phyloP scores from a whole-genome alignment of 106 monocot genomes.

The Dioscorea alata region DNA sequence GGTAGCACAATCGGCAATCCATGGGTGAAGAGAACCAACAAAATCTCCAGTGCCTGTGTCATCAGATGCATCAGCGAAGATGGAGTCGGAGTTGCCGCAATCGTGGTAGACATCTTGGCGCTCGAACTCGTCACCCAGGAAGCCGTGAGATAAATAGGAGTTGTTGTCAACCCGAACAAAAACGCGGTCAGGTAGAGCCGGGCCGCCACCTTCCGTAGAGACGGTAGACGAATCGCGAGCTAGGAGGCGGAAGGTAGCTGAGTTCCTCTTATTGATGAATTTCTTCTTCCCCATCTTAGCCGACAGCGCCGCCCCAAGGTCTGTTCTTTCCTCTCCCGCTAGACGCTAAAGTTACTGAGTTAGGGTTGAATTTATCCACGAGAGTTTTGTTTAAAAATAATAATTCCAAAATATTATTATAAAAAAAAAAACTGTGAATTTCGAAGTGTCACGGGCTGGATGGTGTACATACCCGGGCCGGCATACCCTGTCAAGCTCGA shows the following conservation, averaged over 20 bases:
- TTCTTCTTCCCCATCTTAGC: constrained; percentile 43
- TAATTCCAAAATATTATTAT: no score
- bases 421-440: no score
- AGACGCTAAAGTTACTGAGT: no score
- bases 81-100: constrained; percentile 21
- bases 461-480: no score
- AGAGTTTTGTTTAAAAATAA: no score
- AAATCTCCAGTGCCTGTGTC: constrained; percentile 16
- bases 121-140: constrained; percentile 18
- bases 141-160: constrained; percentile 24
- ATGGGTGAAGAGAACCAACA: background rate
- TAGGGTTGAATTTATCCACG: no score
- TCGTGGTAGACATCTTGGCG: background rate
- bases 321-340: no score
- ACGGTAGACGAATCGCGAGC: constrained; percentile 45
- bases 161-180: constrained; percentile 92
- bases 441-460: no score
- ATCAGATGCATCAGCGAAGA: constrained; percentile 60
- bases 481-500: no score
- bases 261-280: constrained; percentile 74
- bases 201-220: background rate
- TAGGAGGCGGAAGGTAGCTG: constrained; percentile 75
- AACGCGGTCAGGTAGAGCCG: constrained; percentile 44
- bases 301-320: no score
- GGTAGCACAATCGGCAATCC: background rate